Base-by-base conservation (phyloP, 192 early-diverging fungal genomes). In the Dissophora globulifera region DNA sequence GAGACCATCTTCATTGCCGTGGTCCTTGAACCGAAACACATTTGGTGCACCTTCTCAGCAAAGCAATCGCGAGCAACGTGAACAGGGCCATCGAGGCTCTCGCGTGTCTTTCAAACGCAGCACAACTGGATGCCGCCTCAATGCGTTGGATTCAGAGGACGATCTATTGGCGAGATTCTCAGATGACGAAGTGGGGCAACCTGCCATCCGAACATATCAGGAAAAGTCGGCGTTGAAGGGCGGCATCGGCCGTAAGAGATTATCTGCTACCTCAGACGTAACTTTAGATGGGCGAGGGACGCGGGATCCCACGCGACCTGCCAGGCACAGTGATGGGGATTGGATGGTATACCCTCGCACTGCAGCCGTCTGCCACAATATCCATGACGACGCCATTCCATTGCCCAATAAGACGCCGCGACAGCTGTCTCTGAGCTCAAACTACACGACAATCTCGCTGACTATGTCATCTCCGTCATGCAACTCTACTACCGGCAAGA, bases 341-440 rank as follows among this genome's bases (percentile, higher is more conserved):
- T 75, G 55, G 71, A 66, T 66, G 23, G 22, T 66, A 11, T 50
- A 75, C 25, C 62, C 71, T 9, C 71, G 62, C 9, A 75, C 71
- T 10, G 62, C 62, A 3, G 71, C 57, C n/a, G 62, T 55, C 23
- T 27, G n/a, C 16, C 53, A 58, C 53, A 43, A 42, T 11, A 61
- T 38, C 27, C 47, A 58, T 20, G 46, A 60, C 13, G 62, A 67
- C 5, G 13, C 40, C 33, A 51, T 75, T 2, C 62, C 71, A 35
- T 48, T 65, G 4, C 62, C 71, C 13, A 48, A 20, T 23, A 53
- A 58, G 13, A 1, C 42, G 0, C 9, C n/a, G 0, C 26, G 57
- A 23, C 56, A 56, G 0, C 13, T 55, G 2, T 66, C 57, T 4
- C 42, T 50, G 12, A 17, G 27, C 1, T n/a, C 49, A 19, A 57